Percentiles rank a stretch among this genome's conserved stretches.
These are phyloP conservation scores for Suaeda aralocaspica DNA, from an alignment of 148 eudicot species.

Conservation along the genomic window DNA sequence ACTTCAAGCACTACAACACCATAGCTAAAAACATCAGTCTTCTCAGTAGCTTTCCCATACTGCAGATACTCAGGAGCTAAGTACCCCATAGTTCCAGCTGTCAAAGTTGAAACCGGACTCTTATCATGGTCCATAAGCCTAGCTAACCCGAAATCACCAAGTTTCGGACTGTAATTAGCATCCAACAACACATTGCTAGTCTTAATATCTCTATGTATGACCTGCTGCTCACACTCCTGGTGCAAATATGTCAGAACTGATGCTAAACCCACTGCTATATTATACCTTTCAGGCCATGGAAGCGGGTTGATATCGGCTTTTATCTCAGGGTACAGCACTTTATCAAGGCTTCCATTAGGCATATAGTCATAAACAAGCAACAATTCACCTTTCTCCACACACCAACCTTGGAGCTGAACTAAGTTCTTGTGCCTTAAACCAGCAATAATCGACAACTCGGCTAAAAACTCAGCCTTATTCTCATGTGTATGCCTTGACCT, in stretches of 20 bases:
- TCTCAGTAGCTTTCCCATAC: constrained; percentile 73
- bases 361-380: constrained; percentile 52
- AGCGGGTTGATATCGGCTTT: constrained; percentile 32
- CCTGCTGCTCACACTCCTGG: constrained; percentile 79
- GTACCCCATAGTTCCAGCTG: constrained; percentile 90
- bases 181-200: constrained; percentile 77
- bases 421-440: constrained; percentile 45
- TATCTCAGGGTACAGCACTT: constrained; percentile 45
- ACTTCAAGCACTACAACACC: constrained; percentile 78
- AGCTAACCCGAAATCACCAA: constrained; percentile 90
- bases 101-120: constrained; percentile 70
- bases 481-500: constrained; percentile 67
- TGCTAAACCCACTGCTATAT: constrained; percentile 70
- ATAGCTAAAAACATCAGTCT: constrained; percentile 77
- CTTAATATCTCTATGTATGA: constrained; percentile 75
- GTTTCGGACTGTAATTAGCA: constrained; percentile 46
- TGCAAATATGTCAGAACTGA: constrained; percentile 71
- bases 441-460: constrained; percentile 46
- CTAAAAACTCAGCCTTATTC: constrained; percentile 56
- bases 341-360: constrained; percentile 75
- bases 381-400: constrained; percentile 45
- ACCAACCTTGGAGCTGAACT: constrained; percentile 60
- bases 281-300: constrained; percentile 58
- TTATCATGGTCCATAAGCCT: constrained; percentile 73
- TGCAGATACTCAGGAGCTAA: constrained; percentile 87